Base-by-base conservation (phyloP, 106 monocot genomes). In the Phalaenopsis aphrodite region DNA sequence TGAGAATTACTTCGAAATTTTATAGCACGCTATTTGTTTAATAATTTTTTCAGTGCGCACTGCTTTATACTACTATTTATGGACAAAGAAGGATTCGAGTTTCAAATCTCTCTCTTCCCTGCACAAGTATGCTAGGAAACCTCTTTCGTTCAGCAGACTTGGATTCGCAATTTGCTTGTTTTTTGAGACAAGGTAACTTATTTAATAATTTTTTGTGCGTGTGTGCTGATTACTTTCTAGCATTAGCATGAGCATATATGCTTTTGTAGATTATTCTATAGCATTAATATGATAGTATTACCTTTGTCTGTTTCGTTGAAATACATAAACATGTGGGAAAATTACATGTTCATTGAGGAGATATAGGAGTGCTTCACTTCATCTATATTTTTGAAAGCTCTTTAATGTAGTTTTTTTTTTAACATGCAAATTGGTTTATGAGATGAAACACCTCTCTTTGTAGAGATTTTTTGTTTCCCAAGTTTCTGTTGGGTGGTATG, bases 1-100 rank as follows among this genome's bases (percentile, higher is more conserved):
- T 39, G 2, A 47, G 19, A 36, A 36, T 78, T 55, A 21, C 8
- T 18, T 55, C 30, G 19, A n/a, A 52, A 45, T 5, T 52, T 67
- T 66, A 14, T 41, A 72, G 71, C 69, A 75, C 41, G 39, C 64
- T 61, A 45, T 3, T 65, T 39, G 30, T 68, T 6, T 30, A 68
- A 30, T 56, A 61, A 77, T 12, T 82, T 18, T 57, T 84, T 47
- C 87, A 99, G 98, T 94, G 98, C 86, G 98, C 98, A 68, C 83
- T 93, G 81, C 94, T 99, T 82, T 99, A 99, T 69, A 99, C 98
- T 46, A 93, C 94, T n/a, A 76, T 99, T 6, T 93, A 88, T 85
- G 98, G 98, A 74, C 93, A 99, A 99, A 92, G 98, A 86, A 93
- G 94, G 88, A 99, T 99, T 81, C 85, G 98, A 46, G 93, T 99